A percentile compares a stretch with the other conserved stretches of the same genome.
These are phyloP conservation scores for Cercophora samala DNA, from an alignment of 495 filamentous ascomycete species.

Conservation along the genomic window DNA sequence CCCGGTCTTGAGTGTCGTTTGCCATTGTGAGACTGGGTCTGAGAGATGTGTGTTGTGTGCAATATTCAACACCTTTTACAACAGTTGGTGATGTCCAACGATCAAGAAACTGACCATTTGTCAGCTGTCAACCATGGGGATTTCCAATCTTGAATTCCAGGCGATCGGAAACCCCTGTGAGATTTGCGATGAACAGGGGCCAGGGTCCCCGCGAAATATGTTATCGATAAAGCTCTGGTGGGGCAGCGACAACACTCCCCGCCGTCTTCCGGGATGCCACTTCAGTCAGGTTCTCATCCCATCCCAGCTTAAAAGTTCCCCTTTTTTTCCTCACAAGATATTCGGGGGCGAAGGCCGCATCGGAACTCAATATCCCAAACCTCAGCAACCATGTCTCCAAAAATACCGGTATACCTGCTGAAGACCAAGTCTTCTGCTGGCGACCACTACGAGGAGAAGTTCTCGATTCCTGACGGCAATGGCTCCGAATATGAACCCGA, in stretches of 20 bases:
- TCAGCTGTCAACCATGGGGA: neutral
- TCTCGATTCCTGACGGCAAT: conserved; percentile 44
- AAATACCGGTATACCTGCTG: conserved; percentile 68
- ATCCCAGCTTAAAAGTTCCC: neutral
- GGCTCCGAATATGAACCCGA: conserved; percentile 53
- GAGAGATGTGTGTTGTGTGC: neutral
- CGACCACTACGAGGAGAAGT: conserved; percentile 77
- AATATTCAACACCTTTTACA: neutral
- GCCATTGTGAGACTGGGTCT: conserved; percentile 27
- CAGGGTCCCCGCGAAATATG: conserved; percentile 7
- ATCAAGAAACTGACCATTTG: neutral
- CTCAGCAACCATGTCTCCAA: conserved; percentile 18
- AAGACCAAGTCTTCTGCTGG: conserved; percentile 78
- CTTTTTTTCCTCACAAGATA: neutral
- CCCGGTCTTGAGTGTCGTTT: conserved; percentile 30
- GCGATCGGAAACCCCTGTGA: neutral
- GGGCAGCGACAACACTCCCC: neutral
- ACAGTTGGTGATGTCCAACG: neutral
- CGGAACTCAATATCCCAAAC: neutral
- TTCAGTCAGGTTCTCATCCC: neutral
- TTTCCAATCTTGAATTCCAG: conserved; percentile 8
- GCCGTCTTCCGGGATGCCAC: neutral
- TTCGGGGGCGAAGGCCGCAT: neutral
- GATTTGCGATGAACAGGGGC: conserved; percentile 5
- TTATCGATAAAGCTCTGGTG: conserved; percentile 39